Base-by-base conservation (phyloP, 805 yeast genomes). In the Wickerhamiella dianesei region DNA sequence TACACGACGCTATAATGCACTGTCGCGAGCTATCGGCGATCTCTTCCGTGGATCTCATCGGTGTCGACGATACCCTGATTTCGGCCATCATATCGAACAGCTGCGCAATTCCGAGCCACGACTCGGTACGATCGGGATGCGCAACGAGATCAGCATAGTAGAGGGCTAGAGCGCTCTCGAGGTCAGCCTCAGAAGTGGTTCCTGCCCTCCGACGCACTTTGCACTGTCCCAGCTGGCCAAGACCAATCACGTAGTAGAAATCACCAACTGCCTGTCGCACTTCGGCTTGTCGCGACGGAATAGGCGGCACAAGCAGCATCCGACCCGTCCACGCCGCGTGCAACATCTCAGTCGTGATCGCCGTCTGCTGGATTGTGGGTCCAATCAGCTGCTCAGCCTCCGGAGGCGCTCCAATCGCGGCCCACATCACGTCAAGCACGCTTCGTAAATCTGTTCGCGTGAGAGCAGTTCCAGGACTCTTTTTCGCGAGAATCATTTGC, bases 71-170 rank as follows among this genome's bases (percentile, higher is more conserved):
- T 8, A 14, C 22, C 19, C 0, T 69, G 58, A 0, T 74, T 69
- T 44, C 79, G 79, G n/a, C n/a, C 35, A 86, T 64, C 56, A 49
- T 40, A 1, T 22, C 42, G 3, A 47, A 2, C 17, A 89, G 79
- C 57, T 80, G 86, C 0, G 94, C 95, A 13, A 92, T 60, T 1
- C 85, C 70, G 37, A 77, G 67, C 99, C 99, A 92, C 6, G 84
- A 77, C 62, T 92, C 98, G 42, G 80, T 70, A 25, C 96, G 66
- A 37, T 73, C 65, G 1, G 82, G 72, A 3, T 82, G 77, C 55
- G 79, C 79, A 1, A 78, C 56, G 16, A 92, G 62, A 59, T 92
- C 97, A 46, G 69, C 66, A 44, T 70, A 72, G 49, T 87, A 70
- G 61, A 79, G 73, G 43, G 72, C 71, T 16, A 84, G 74, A 1